phyloP scores from a whole-genome alignment of 1,284 basidiomycete species.

The Cutaneotrichosporon mucoides region DNA sequence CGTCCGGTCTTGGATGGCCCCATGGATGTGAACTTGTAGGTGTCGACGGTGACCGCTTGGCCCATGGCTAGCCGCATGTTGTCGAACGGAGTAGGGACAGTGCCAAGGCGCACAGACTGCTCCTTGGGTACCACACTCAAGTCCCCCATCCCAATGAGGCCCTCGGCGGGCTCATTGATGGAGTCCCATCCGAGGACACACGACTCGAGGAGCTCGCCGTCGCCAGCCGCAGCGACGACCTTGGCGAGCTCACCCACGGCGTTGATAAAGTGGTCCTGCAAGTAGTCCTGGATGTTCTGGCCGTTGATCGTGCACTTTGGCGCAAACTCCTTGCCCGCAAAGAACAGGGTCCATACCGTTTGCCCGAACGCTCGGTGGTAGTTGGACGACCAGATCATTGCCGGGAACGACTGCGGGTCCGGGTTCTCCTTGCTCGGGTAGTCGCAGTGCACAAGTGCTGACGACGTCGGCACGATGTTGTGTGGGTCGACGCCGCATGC shows the following conservation, averaged over 20 bases:
- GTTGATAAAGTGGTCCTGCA: constrained; percentile 78
- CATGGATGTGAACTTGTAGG: constrained; percentile 73
- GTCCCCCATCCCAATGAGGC: constrained; percentile 72
- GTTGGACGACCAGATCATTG: constrained; percentile 97
- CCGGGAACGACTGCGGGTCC: constrained; percentile 70
- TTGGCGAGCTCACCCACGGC: constrained; percentile 73
- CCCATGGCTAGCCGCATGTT: constrained; percentile 86
- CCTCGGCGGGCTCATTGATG: constrained; percentile 91
- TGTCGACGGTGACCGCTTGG: constrained; percentile 72
- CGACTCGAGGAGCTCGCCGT: constrained; percentile 63
- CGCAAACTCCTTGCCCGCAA: constrained; percentile 81
- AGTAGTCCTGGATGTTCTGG: constrained; percentile 88
- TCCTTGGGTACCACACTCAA: constrained; percentile 62
- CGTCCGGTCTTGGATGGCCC: constrained; percentile 72
- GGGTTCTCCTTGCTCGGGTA: constrained; percentile 61
- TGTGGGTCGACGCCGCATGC: constrained; percentile 89
- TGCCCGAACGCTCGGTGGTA: constrained; percentile 83
- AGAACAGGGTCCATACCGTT: constrained; percentile 92
- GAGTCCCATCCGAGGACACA: constrained; percentile 96
- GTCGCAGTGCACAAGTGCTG: constrained; percentile 84
- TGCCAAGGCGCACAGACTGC: constrained; percentile 78
- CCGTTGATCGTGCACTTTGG: constrained; percentile 89
- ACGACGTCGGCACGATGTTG: constrained; percentile 75
- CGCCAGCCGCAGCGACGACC: constrained; percentile 66
- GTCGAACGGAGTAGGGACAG: constrained; percentile 79